phyloP scores from a whole-genome alignment of 495 filamentous ascomycete species.

The Xylaria telfairii region DNA sequence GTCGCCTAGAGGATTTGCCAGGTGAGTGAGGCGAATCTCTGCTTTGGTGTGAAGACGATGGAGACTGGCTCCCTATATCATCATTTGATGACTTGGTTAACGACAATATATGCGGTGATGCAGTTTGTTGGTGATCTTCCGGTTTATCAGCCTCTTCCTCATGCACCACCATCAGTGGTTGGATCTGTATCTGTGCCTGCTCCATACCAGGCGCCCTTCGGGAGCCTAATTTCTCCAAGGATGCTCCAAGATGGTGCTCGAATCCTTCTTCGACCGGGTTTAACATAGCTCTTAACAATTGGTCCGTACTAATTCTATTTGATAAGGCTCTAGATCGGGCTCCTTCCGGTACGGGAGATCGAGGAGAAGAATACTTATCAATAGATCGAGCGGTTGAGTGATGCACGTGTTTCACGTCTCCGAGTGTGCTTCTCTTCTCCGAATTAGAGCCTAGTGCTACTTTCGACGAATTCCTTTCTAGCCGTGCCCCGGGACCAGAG shows the following conservation, averaged over 20 bases:
- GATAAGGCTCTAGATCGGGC: constrained; percentile 1
- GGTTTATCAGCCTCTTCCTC: neutral
- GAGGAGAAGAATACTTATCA: neutral
- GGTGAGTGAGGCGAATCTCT: neutral
- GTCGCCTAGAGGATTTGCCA: neutral
- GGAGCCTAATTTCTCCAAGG: neutral
- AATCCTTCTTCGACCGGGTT: constrained; percentile 15
- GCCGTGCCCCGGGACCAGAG: constrained; percentile 16
- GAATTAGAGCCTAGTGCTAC: neutral
- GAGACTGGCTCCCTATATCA: neutral
- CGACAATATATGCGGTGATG: neutral
- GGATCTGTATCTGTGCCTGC: neutral
- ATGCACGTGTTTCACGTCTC: neutral
- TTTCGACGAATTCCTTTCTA: constrained; percentile 29
- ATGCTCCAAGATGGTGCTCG: constrained; percentile 1
- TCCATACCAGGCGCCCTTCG: neutral
- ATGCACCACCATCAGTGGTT: constrained; percentile 1
- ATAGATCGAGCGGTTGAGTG: neutral
- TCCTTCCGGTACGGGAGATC: neutral
- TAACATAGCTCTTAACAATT: constrained; percentile 1
- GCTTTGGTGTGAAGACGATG: neutral
- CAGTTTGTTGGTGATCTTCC: neutral
- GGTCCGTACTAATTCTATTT: constrained; percentile 5
- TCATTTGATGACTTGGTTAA: neutral
- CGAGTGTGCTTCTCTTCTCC: neutral